Evolutionary conservation across 108 stramenopile species (phyloP).

Genomic region (Nitzschia inconspicua): DNA sequence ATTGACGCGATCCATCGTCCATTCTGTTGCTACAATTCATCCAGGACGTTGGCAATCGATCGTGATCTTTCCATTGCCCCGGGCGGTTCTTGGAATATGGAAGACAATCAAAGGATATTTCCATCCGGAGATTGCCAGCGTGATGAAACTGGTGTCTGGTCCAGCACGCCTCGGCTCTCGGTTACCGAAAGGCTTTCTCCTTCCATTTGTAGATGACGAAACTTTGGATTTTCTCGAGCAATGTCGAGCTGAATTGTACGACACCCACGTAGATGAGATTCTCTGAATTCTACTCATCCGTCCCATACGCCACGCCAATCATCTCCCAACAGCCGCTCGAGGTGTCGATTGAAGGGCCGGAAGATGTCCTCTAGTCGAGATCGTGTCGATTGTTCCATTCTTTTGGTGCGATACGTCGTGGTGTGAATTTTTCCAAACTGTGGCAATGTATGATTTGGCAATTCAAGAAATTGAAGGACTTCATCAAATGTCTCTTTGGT

Average conservation of each 20-base stretch:
- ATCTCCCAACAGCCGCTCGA: background rate
- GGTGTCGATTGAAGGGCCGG: slow-evolving; percentile 10
- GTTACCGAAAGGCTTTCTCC: slow-evolving; percentile 38
- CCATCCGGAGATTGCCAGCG: slow-evolving; percentile 27
- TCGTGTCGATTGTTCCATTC: background rate
- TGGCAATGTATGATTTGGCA: background rate
- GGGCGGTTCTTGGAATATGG: slow-evolving; percentile 46
- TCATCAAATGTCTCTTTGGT: slow-evolving; percentile 1
- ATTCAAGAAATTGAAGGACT: slow-evolving; percentile 4
- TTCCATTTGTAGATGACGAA: slow-evolving; percentile 29
- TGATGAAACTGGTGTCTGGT: slow-evolving; percentile 43
- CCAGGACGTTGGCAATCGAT: slow-evolving; percentile 46
- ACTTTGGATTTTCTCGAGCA: slow-evolving; percentile 30
- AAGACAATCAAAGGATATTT: slow-evolving; percentile 46
- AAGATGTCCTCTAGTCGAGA: background rate
- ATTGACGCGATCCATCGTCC: slow-evolving; percentile 43
- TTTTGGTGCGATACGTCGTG: no score
- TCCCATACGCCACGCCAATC: no score
- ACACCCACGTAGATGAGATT: no score
- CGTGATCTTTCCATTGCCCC: slow-evolving; percentile 59
- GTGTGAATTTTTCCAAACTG: no score
- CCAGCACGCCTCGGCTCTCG: slow-evolving; percentile 35
- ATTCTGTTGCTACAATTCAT: slow-evolving; percentile 30
- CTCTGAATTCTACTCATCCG: no score
- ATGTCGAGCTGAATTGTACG: slow-evolving; percentile 2